Evolutionary conservation across 1,139 yeast species (phyloP), one percentile per base, ranked within the genome.

Genomic region (Saccharomyces uvarum): DNA sequence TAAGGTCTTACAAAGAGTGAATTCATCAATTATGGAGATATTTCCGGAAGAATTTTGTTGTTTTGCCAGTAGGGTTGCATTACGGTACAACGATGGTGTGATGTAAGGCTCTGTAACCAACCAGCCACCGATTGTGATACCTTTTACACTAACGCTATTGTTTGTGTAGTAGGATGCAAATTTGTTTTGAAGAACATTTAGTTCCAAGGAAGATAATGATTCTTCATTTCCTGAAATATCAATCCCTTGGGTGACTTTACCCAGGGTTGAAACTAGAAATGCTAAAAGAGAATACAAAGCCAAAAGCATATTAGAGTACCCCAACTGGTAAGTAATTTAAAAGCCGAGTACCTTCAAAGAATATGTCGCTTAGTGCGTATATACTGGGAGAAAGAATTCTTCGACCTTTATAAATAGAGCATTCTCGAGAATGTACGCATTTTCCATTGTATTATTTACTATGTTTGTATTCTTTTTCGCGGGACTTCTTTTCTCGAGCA

Each of bases 81-180:
- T 58, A 3, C 58, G 50, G 52, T 59, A 83, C 21, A 83, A 65
- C 1, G 84, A 76, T 1, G 88, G 87, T 0, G 86, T 82, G 58
- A 83, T 83, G 61, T 75, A 83, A 1, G 88, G 87, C 62, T 83
- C 88, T 4, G 83, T 70, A 1, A 83, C 82, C 19, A 83, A 70
- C 87, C 88, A 83, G 16, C 87, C 87, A 48, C 88, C 88, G 7
- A 83, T 62, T 27, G 81, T 77, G 21, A 83, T 79, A 49, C 88
- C 88, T 49, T 32, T 24, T 13, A 51, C 53, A 4, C 42, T 38
- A 5, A 52, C 33, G 29, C 7, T 16, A 9, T 41, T 9, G 14
- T 48, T 47, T 11, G 48, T 41, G 11, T 58, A 55, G 38, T 57
- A 58, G 4, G 55, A 50, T 11, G 53, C 52, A 42, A 58, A 58